These are phyloP conservation scores for Salix caprea DNA, from an alignment of 345 rosid genomes.

Conservation along the genomic window DNA sequence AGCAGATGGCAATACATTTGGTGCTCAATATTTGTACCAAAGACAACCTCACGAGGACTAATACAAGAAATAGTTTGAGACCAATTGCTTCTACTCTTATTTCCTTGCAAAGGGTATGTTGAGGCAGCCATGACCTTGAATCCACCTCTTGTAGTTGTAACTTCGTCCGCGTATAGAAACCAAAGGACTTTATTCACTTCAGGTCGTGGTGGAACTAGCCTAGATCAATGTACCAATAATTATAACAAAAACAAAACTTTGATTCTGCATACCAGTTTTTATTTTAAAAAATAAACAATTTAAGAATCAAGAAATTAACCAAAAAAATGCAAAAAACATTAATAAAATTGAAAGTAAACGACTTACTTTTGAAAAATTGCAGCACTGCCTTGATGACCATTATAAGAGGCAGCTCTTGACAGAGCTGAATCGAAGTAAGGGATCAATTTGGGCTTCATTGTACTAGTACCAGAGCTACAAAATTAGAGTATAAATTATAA, in stretches of 20 bases:
- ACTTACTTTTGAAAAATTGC: constrained; percentile 34
- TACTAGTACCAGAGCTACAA: constrained; percentile 22
- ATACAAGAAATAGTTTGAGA: constrained; percentile 15
- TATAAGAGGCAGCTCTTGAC: constrained; percentile 32
- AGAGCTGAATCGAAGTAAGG: constrained; percentile 41
- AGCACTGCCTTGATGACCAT: constrained; percentile 37
- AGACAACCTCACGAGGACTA: constrained; percentile 41
- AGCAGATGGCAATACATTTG: constrained; percentile 54
- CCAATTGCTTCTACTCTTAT: constrained; percentile 13
- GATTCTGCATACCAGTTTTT: background rate
- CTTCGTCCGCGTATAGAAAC: constrained; percentile 33
- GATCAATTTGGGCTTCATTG: constrained; percentile 45
- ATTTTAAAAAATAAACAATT: background rate
- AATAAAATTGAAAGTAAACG: too few species aligned
- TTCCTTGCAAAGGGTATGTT: constrained; percentile 29
- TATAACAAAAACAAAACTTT: background rate
- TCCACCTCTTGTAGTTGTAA: constrained; percentile 38
- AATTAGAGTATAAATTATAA: too few species aligned
- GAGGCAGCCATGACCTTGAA: constrained; percentile 49
- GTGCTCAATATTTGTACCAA: constrained; percentile 33
- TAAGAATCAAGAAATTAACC: background rate
- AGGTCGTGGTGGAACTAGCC: constrained; percentile 40
- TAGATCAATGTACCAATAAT: background rate
- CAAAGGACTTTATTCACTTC: constrained; percentile 27
- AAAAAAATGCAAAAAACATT: background rate